Evolutionary conservation across 768 basidiomycete genomes (phyloP).

Genomic region (Trichaptum fuscoviolaceum): DNA sequence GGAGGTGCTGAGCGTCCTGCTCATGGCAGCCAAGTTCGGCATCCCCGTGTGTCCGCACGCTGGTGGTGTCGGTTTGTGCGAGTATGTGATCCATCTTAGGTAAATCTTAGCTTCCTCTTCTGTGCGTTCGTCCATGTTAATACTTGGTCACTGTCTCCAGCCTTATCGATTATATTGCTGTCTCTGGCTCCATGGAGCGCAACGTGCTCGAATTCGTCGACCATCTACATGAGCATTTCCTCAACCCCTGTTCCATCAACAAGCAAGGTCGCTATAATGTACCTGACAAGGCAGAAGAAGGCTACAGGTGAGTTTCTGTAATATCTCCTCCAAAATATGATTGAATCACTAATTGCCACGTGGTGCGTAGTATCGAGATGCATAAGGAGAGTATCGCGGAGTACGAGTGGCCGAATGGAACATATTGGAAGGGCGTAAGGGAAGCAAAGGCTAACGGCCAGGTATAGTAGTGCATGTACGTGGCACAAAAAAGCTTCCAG

Average conservation of each 20-base stretch:
- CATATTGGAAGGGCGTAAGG: conserved; percentile 53
- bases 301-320: conserved; percentile 56
- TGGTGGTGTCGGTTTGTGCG: conserved; percentile 89
- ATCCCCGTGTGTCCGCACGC: conserved; percentile 91
- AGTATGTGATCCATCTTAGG: conserved; percentile 86
- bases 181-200: conserved; percentile 89
- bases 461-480: no score
- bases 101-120: conserved; percentile 18
- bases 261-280: conserved; percentile 81
- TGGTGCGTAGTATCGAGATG: conserved; percentile 74
- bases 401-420: conserved; percentile 82
- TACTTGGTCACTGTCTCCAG: conserved; percentile 26
- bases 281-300: conserved; percentile 66
- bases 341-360: conserved; percentile 5
- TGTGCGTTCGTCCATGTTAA: conserved; percentile 1
- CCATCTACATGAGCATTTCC: conserved; percentile 93
- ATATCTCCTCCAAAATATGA: background rate
- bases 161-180: conserved; percentile 88
- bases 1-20: conserved; percentile 83
- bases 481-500: no score
- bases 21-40: conserved; percentile 92
- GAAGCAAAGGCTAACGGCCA: background rate
- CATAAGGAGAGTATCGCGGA: conserved; percentile 71
- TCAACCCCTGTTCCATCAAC: conserved; percentile 86
- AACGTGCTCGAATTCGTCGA: conserved; percentile 91